Evolutionary conservation across 495 filamentous ascomycete species (phyloP), one percentile per base, ranked within the genome.

Genomic region (Venustampulla echinocandica): DNA sequence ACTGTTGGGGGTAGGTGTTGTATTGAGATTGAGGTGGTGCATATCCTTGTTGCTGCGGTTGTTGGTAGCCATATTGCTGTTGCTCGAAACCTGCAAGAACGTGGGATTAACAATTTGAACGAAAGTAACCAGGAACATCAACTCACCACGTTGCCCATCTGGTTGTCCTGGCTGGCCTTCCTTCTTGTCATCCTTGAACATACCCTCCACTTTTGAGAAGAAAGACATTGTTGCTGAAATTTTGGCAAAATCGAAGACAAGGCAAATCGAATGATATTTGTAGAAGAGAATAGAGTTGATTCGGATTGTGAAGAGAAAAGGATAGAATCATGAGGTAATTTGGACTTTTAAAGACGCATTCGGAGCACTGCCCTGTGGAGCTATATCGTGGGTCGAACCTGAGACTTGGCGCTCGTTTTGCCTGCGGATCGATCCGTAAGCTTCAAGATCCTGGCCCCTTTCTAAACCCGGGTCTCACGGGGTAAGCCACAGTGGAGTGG

Each of bases 21-120:
- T 49, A 49, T 10, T 33, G 47, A 33, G 46, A 10, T 2, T 19
- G 35, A 20, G 46, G 35, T 28, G 21, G 24, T 10, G 10, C 39
- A 18, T 42, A 42, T 27, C 13, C 6, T 23, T 41, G 38, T 41
- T 41, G 38, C 20, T 13, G 15, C 15, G 38, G 38, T 22, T 13
- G 17, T 37, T 37, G 34, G 34, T 18, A 6, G 22, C 43, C 43
- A 36, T 46, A 46, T 41, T 39, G 46, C n/a, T 42, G 21, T 25
- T 45, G 27, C 27, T 30, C 27, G 27, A 7, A 30, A 30, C 27
- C 27, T 30, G 27, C 27, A 30, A 30, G 27, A 30, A 30, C 6
- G 27, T 30, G 27, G 27, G 27, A 30, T 30, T 30, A 30, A 30
- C 27, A 13, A 30, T 30, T 30, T 30, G 27, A 30, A 30, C 27